phyloP scores from a whole-genome alignment of 73 alveolate genomes.

The Paramecium bursaria region DNA sequence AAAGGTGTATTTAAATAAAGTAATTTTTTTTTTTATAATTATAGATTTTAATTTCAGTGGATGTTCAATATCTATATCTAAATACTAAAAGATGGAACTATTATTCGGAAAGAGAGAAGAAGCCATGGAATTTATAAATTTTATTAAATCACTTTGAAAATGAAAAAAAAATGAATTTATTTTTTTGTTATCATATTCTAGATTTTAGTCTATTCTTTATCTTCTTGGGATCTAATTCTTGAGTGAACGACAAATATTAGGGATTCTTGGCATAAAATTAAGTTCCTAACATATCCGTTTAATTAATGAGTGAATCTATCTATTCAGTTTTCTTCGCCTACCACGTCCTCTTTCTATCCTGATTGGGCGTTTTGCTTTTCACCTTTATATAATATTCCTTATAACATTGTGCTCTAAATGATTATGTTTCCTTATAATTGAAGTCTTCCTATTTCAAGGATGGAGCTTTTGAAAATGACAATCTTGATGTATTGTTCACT shows the following conservation, averaged over 20 bases:
- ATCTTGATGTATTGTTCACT: not conserved
- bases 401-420: not conserved
- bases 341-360: not conserved
- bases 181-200: no score
- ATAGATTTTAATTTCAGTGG: not conserved
- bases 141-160: no score
- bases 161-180: no score
- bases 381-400: not conserved
- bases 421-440: not conserved
- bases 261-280: not conserved
- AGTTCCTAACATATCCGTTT: not conserved
- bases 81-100: not conserved
- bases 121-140: not conserved
- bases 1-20: not conserved
- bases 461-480: constrained; percentile 1
- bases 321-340: not conserved
- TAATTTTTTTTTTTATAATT: no score
- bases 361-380: constrained; percentile 14
- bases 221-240: not conserved
- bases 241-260: not conserved
- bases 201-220: not conserved
- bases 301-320: constrained; percentile 5
- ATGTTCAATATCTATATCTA: not conserved
- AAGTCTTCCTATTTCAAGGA: not conserved
- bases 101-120: not conserved